These are phyloP conservation scores for Fereydounia khargensis DNA, from an alignment of 1,284 basidiomycete species.

Conservation along the genomic window DNA sequence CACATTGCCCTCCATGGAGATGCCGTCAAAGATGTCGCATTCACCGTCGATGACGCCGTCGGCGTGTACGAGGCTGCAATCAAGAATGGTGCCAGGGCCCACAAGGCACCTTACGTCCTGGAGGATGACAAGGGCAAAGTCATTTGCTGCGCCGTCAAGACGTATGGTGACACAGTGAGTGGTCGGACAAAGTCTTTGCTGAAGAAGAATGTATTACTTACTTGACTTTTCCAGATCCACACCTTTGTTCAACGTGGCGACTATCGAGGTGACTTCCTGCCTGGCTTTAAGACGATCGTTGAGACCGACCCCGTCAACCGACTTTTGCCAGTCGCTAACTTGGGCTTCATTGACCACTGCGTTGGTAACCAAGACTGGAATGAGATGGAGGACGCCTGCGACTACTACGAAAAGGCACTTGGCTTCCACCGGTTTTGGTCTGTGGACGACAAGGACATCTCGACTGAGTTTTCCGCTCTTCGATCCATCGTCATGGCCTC, in stretches of 20 bases:
- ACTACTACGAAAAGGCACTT: slow-evolving; percentile 13
- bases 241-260: neutral
- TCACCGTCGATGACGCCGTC: neutral
- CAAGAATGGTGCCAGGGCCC: neutral
- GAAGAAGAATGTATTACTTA: too few species aligned
- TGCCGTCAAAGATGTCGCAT: slow-evolving; percentile 3
- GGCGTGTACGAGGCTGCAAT: neutral
- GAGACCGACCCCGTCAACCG: slow-evolving; percentile 1
- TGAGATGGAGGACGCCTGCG: slow-evolving; percentile 10
- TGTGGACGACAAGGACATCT: slow-evolving; percentile 16
- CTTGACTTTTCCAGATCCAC: neutral
- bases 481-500: slow-evolving; percentile 11
- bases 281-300: slow-evolving; percentile 1
- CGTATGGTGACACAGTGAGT: slow-evolving; percentile 1
- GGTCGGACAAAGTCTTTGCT: too few species aligned
- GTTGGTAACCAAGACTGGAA: slow-evolving; percentile 12
- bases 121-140: neutral
- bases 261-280: slow-evolving; percentile 1
- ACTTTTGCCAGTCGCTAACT: neutral
- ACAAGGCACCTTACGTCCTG: neutral
- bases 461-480: slow-evolving; percentile 12
- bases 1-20: slow-evolving; percentile 1
- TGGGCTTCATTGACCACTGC: slow-evolving; percentile 7
- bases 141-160: slow-evolving; percentile 1
- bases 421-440: slow-evolving; percentile 17